phyloP scores from a whole-genome alignment of 2,329 filamentous ascomycete species.

The Aureobasidium sp. region DNA sequence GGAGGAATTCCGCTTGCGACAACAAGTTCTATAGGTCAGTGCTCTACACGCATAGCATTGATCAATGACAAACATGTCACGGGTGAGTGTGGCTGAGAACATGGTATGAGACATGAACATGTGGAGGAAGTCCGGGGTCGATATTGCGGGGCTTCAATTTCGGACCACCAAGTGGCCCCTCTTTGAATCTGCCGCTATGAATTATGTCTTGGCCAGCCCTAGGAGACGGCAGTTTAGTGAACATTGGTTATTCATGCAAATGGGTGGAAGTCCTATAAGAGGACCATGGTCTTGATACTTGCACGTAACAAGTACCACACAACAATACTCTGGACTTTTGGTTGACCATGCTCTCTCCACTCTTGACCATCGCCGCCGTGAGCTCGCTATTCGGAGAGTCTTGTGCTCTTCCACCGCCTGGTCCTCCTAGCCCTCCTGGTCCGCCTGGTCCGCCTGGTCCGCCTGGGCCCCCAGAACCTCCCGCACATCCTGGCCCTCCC shows the following conservation, averaged over 20 bases:
- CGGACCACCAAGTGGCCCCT: not conserved
- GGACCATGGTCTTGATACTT: not conserved
- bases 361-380: not conserved
- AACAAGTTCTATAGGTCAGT: not conserved
- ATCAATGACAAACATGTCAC: fast-evolving
- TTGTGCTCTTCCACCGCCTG: not conserved
- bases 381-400: not conserved
- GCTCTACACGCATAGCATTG: not conserved
- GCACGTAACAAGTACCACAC: not conserved
- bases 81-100: not conserved
- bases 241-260: not conserved
- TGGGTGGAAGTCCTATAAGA: not conserved
- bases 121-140: not conserved
- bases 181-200: not conserved
- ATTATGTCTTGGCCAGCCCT: too few species aligned
- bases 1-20: not conserved
- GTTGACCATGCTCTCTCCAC: not conserved
- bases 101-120: not conserved
- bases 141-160: not conserved
- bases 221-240: not conserved
- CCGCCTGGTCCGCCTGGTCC: not conserved
- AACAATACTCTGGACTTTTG: not conserved
- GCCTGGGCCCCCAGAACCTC: not conserved
- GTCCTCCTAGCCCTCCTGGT: not conserved
- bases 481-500: too few species aligned